Evolutionary conservation across 2,329 filamentous ascomycete genomes (phyloP), one percentile per base, ranked within the genome.

Genomic region (Calonectria montana): DNA sequence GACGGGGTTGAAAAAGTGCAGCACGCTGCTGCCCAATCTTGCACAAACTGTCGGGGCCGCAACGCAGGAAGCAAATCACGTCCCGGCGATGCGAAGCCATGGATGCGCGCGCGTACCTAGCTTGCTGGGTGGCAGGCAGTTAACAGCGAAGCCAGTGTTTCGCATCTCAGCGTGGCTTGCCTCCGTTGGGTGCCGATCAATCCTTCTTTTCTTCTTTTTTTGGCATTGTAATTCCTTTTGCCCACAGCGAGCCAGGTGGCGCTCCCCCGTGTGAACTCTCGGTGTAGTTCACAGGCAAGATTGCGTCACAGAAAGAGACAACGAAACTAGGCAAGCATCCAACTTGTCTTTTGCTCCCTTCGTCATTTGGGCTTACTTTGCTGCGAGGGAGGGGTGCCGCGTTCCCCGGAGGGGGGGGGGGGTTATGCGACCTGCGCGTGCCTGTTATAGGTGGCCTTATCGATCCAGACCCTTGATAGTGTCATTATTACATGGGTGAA

Each of bases 141-240:
- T 31, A 21, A 57, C 37, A 25, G 25, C 8, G 18, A 21, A 39
- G 35, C 53, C 53, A 57, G 37, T 57, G 53, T 57, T 57, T 57
- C 53, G 57, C 57, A 62, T 62, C 57, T 45, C 57, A 62, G 37
- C 57, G 57, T 62, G 57, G 57, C 39, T 41, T 62, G 35, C 37
- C 15, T 41, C 57, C 15, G 57, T 45, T 45, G 35, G 57, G 15
- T 45, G 37, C 16, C 29, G 21, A 45, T 27, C 50, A n/a, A 13
- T 43, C n/a, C n/a, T 57, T 39, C 35, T 53, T 31, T 39, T 37
- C 21, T 57, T 57, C 21, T 7, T 39, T 39, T 39, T 39, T 16
- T 23, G 18, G 6, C 23, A 18, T 57, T 57, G 31, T 39, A 57
- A 39, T 57, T 57, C 35, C 53, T 37, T 39, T 21, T 18, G 29